phyloP scores from a whole-genome alignment of 345 rosid genomes.

The rapeseed (Brassica napus) region DNA sequence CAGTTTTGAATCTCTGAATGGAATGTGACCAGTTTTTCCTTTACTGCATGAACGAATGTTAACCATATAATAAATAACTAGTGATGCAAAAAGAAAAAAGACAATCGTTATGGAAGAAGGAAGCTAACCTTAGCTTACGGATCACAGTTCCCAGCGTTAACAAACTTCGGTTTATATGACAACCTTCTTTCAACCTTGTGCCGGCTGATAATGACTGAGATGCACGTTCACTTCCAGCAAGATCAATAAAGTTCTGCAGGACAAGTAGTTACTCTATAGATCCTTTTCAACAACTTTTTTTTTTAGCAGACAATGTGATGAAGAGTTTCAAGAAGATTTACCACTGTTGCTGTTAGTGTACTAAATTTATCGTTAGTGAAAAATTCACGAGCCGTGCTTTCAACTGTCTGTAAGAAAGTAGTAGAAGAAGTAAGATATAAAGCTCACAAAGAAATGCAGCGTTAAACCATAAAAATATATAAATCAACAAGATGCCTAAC shows the following conservation, averaged over 20 bases:
- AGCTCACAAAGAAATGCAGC: constrained; percentile 15
- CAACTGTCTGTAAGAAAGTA: constrained; percentile 59
- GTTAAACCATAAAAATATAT: not conserved
- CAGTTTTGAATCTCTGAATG: constrained; percentile 93
- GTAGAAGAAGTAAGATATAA: constrained; percentile 13
- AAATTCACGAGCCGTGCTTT: constrained; percentile 72
- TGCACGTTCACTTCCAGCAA: constrained; percentile 97
- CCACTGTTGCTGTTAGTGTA: constrained; percentile 83
- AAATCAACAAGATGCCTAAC: constrained; percentile 46
- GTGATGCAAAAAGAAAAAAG: constrained; percentile 10
- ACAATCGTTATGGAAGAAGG: constrained; percentile 5
- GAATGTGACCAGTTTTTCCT: constrained; percentile 87
- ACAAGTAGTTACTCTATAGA: constrained; percentile 13
- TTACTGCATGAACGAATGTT: constrained; percentile 67
- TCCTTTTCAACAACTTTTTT: not conserved
- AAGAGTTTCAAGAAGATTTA: constrained; percentile 31
- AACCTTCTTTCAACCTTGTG: constrained; percentile 87
- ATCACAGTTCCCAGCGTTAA: constrained; percentile 92
- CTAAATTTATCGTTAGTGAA: constrained; percentile 65
- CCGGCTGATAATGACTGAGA: constrained; percentile 91
- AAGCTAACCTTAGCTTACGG: constrained; percentile 85
- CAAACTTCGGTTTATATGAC: constrained; percentile 93
- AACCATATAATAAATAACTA: constrained; percentile 28
- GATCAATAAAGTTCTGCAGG: constrained; percentile 81
- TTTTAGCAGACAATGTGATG: not conserved